Evolutionary conservation across 179 eudicot genomes (phyloP).

Genomic region (Silene noctiflora): DNA sequence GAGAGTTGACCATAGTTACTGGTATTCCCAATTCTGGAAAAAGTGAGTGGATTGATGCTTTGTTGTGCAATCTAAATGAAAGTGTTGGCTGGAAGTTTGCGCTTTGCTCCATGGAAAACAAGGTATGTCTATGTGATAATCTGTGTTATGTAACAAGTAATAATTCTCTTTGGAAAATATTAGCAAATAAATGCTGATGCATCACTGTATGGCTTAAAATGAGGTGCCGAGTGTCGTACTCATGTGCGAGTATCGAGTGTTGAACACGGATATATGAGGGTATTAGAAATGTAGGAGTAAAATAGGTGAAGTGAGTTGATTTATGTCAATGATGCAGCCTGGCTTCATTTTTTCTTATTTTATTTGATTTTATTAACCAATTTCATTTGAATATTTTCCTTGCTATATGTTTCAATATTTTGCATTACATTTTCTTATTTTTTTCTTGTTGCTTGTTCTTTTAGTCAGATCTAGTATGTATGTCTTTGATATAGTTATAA

Average conservation of each 20-base stretch:
- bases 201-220: background rate
- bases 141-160: background rate
- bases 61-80: constrained; percentile 72
- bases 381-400: background rate
- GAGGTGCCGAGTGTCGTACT: too few species aligned
- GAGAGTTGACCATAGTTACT: constrained; percentile 89
- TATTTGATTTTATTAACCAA: background rate
- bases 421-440: background rate
- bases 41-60: constrained; percentile 99
- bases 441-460: background rate
- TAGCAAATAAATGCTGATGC: background rate
- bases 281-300: background rate
- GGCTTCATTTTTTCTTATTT: background rate
- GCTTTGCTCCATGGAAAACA: constrained; percentile 96
- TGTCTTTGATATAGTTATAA: background rate
- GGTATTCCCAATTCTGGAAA: constrained; percentile 99
- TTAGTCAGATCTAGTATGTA: background rate
- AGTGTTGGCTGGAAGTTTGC: constrained; percentile 85
- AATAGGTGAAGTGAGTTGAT: background rate
- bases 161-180: constrained; percentile 1
- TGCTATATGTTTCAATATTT: too few species aligned
- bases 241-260: too few species aligned
- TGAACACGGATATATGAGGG: too few species aligned
- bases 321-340: background rate
- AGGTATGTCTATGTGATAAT: constrained; percentile 37